phyloP scores from a whole-genome alignment of 805 yeast genomes.

The Metschnikowia noctiluminum region DNA sequence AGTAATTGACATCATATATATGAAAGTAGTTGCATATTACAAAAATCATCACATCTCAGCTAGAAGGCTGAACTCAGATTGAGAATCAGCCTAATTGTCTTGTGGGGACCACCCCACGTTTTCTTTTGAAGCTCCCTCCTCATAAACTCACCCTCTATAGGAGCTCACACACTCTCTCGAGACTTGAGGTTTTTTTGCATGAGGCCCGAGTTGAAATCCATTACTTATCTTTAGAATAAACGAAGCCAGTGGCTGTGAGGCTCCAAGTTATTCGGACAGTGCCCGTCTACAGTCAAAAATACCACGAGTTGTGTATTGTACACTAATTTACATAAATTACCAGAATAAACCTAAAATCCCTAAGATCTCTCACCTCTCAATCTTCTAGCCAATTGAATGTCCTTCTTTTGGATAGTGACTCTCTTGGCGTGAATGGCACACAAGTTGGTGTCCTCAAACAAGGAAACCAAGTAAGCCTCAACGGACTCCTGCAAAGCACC shows the following conservation, averaged over 20 bases:
- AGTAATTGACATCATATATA: too few relatives aligned
- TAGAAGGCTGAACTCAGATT: too few relatives aligned
- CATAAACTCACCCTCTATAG: too few relatives aligned
- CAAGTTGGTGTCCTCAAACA: constrained; percentile 96
- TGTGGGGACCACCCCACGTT: too few relatives aligned
- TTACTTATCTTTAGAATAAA: too few relatives aligned
- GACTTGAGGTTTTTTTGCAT: too few relatives aligned
- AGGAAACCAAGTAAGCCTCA: constrained; percentile 94
- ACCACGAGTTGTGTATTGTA: constrained; percentile 15
- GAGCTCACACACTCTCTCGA: too few relatives aligned
- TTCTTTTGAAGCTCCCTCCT: too few relatives aligned
- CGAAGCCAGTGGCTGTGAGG: not conserved
- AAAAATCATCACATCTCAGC: too few relatives aligned
- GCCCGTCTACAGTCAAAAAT: not conserved
- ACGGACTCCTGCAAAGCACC: constrained; percentile 98
- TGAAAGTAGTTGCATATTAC: too few relatives aligned
- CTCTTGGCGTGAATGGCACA: constrained; percentile 99
- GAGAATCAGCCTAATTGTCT: too few relatives aligned
- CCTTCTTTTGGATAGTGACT: constrained; percentile 98
- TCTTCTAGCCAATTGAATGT: constrained; percentile 96
- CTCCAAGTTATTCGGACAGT: not conserved
- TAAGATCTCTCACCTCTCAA: constrained; percentile 95
- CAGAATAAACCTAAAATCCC: constrained; percentile 4
- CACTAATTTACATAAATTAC: constrained; percentile 18
- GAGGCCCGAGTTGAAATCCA: too few relatives aligned